phyloP scores from a whole-genome alignment of 1,139 yeast genomes.

The Suhomyces taliae region DNA sequence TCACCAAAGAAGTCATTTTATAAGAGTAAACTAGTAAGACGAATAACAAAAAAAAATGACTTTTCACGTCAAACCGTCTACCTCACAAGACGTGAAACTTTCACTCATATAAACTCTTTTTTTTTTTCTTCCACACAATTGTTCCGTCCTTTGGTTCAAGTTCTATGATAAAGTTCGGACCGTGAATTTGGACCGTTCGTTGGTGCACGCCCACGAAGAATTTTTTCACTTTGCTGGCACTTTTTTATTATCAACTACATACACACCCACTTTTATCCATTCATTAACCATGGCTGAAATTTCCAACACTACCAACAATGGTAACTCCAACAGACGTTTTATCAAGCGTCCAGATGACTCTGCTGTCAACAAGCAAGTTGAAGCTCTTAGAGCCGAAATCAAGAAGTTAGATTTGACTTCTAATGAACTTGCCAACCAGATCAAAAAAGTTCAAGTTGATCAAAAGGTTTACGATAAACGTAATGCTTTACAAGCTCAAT shows the following conservation, averaged over 20 bases:
- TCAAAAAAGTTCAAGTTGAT: conserved; percentile 45
- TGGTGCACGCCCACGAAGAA: conserved; percentile 11
- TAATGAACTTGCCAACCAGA: conserved; percentile 42
- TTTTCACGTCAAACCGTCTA: too few species aligned
- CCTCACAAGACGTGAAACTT: too few species aligned
- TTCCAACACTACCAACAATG: conserved; percentile 18
- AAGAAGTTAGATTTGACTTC: conserved; percentile 61
- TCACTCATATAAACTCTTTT: too few species aligned
- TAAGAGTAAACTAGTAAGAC: too few species aligned
- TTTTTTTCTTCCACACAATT: neutral
- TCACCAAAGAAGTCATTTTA: too few species aligned
- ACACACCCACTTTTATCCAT: conserved; percentile 1
- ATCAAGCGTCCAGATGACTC: conserved; percentile 78
- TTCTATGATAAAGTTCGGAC: too few species aligned
- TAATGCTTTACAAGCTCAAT: conserved; percentile 63
- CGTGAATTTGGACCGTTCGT: neutral
- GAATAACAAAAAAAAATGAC: too few species aligned
- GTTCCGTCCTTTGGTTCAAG: too few species aligned
- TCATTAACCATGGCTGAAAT: conserved; percentile 6
- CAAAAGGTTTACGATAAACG: conserved; percentile 52
- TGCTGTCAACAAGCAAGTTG: conserved; percentile 58
- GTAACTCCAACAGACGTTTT: conserved; percentile 40
- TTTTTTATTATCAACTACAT: conserved; percentile 4
- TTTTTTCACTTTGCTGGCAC: conserved; percentile 13
- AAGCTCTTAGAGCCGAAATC: conserved; percentile 63